A percentile compares a stretch with the other conserved stretches of the same genome.
Conservation (phyloP, 768 basidiomycete species). For the Lentinus brumalis region DNA sequence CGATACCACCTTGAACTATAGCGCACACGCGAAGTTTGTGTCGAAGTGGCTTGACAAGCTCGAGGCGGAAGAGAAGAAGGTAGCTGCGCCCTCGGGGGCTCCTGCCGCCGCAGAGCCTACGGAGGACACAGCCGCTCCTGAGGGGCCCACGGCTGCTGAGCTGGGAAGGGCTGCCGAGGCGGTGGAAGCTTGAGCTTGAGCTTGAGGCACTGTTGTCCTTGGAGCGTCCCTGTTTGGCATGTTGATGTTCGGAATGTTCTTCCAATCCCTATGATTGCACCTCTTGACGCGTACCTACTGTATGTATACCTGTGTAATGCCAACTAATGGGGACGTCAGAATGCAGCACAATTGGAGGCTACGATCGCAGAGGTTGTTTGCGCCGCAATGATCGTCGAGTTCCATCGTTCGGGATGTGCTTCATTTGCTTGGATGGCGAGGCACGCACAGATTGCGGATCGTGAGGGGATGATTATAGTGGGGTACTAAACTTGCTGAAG, state of each 20-base stretch:
- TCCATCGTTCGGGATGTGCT: neutral
- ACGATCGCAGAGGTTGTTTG: neutral
- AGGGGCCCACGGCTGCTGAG: conserved; percentile 9
- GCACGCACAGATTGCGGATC: neutral
- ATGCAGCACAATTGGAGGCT: neutral
- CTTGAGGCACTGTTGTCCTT: neutral
- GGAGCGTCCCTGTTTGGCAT: neutral
- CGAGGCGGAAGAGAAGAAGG: conserved; percentile 40
- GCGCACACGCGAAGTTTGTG: conserved; percentile 72
- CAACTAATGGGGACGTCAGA: neutral
- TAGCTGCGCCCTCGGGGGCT: conserved; percentile 14
- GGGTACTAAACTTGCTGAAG: conserved; percentile 13
- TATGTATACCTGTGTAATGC: conserved; percentile 1
- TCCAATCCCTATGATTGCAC: neutral
- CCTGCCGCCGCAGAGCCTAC: conserved; percentile 10
- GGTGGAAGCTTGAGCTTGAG: conserved; percentile 12
- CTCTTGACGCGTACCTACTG: neutral
- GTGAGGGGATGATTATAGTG: conserved; percentile 7
- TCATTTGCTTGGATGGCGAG: neutral
- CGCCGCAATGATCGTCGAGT: no score
- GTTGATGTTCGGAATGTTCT: neutral
- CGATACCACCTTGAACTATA: conserved; percentile 62
- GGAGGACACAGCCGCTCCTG: conserved; percentile 12
- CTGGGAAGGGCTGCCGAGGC: conserved; percentile 18
- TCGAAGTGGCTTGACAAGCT: conserved; percentile 64